These are phyloP conservation scores for Trichoderma aggressivum DNA, from an alignment of 2,329 filamentous ascomycete species.

Conservation along the genomic window DNA sequence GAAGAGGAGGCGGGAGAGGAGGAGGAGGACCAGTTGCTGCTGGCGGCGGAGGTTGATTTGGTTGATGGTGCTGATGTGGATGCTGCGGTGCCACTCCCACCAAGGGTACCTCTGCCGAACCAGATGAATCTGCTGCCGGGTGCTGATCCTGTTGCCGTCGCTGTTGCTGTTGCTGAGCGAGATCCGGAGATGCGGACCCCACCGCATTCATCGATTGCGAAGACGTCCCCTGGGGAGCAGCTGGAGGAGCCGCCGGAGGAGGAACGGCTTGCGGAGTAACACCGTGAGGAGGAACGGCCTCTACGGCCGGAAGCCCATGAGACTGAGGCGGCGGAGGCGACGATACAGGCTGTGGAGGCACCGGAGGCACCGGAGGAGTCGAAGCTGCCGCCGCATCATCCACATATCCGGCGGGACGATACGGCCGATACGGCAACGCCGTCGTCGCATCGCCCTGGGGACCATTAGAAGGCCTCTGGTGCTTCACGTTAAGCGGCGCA, in stretches of 20 bases:
- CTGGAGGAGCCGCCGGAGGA: neutral
- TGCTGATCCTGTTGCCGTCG: neutral
- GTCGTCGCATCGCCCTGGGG: neutral
- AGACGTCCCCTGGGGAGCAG: neutral
- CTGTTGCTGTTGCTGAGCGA: neutral
- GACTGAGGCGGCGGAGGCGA: slow-evolving; percentile 1
- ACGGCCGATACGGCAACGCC: slow-evolving; percentile 29
- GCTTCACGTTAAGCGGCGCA: neutral
- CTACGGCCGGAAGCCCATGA: neutral
- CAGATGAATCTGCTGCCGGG: neutral
- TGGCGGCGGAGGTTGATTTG: slow-evolving; percentile 17
- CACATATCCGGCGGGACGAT: slow-evolving; percentile 16
- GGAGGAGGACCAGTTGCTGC: neutral
- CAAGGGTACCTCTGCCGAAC: neutral
- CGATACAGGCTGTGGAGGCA: neutral
- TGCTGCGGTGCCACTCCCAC: slow-evolving; percentile 25
- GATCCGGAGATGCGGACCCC: neutral
- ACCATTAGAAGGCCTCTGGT: neutral
- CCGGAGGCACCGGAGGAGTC: neutral
- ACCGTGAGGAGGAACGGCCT: neutral
- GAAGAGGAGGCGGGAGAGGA: neutral
- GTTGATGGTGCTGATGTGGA: slow-evolving; percentile 29
- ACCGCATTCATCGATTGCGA: neutral
- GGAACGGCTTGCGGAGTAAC: neutral
- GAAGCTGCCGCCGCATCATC: neutral